Percentiles rank a stretch among this genome's conserved stretches.
These are phyloP conservation scores for Pseudogymnoascus sp. DNA, from an alignment of 2,329 filamentous ascomycete species.

Conservation along the genomic window DNA sequence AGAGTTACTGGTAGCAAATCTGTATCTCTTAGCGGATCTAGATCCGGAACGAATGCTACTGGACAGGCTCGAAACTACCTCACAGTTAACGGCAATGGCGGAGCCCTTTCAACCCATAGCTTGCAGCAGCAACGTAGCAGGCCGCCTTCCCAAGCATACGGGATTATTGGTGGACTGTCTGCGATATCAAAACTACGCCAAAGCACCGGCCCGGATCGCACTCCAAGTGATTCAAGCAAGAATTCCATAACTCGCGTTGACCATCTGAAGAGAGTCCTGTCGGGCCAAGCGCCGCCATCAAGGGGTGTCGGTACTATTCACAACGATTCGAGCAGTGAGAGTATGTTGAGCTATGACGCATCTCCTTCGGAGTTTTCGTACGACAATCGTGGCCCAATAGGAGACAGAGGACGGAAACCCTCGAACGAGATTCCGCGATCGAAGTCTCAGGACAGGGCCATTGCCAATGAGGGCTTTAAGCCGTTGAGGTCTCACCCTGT, in stretches of 20 bases:
- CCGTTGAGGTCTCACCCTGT: not conserved
- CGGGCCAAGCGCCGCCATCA: constrained; percentile 40
- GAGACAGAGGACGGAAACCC: not conserved
- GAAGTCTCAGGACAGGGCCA: not conserved
- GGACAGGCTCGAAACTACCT: constrained; percentile 47
- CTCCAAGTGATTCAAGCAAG: constrained; percentile 36
- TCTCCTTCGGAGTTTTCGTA: constrained; percentile 61
- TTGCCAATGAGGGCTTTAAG: not conserved
- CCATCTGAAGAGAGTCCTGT: constrained; percentile 55
- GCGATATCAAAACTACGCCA: constrained; percentile 43
- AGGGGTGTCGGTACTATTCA: constrained; percentile 35
- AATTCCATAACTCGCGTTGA: constrained; percentile 54
- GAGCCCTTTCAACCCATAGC: constrained; percentile 28
- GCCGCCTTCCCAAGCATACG: constrained; percentile 25
- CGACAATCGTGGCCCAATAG: constrained; percentile 28
- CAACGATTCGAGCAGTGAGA: constrained; percentile 54
- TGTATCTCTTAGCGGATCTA: constrained; percentile 69
- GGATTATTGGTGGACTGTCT: constrained; percentile 27
- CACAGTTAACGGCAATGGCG: constrained; percentile 46
- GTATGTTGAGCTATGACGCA: constrained; percentile 64
- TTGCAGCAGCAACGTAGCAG: constrained; percentile 20
- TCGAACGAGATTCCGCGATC: not conserved
- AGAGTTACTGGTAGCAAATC: constrained; percentile 64
- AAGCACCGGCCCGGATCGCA: constrained; percentile 39
- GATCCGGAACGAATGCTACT: constrained; percentile 47